Evolutionary conservation across 176 grass and related monocot species (phyloP).

Genomic region (Triticum timopheevii): DNA sequence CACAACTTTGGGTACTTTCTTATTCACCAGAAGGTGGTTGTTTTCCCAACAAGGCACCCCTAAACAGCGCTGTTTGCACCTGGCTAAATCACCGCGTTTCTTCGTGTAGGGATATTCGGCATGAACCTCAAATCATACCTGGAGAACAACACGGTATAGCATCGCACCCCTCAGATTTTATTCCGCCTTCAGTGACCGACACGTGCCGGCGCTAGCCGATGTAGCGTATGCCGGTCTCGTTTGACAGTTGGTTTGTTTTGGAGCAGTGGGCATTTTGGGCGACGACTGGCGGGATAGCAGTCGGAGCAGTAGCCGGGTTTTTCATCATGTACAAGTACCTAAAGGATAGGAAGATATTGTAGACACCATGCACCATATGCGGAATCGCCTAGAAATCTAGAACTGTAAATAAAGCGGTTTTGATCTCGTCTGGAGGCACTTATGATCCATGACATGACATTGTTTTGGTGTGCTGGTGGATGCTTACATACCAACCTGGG

Average conservation of each 20-base stretch:
- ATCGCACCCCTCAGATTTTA: slow-evolving; percentile 15
- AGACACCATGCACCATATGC: slow-evolving; percentile 7
- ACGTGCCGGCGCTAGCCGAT: neutral
- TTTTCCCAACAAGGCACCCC: neutral
- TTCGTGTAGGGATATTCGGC: slow-evolving; percentile 86
- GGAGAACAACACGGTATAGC: slow-evolving; percentile 70
- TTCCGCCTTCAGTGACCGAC: slow-evolving; percentile 11
- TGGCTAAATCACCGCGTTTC: neutral
- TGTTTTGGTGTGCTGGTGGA: neutral
- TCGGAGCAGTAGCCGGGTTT: slow-evolving; percentile 83
- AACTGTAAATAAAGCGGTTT: slow-evolving; percentile 48
- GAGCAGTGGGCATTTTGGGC: slow-evolving; percentile 87
- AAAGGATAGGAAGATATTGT: slow-evolving; percentile 83
- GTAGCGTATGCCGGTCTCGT: neutral
- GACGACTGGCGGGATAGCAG: slow-evolving; percentile 84
- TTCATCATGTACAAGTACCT: slow-evolving; percentile 79
- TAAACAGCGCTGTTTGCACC: neutral
- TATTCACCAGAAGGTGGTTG: neutral
- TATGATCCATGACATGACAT: neutral
- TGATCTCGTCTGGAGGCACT: slow-evolving; percentile 12
- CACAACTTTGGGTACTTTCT: neutral
- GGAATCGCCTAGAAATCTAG: slow-evolving; percentile 27
- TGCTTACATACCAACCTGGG: neutral
- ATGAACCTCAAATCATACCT: slow-evolving; percentile 96
- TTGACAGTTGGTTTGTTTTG: slow-evolving; percentile 42